Evolutionary conservation across 2,329 filamentous ascomycete species (phyloP), one percentile per base, ranked within the genome.

Genomic region (Pseudogymnoascus sp.): DNA sequence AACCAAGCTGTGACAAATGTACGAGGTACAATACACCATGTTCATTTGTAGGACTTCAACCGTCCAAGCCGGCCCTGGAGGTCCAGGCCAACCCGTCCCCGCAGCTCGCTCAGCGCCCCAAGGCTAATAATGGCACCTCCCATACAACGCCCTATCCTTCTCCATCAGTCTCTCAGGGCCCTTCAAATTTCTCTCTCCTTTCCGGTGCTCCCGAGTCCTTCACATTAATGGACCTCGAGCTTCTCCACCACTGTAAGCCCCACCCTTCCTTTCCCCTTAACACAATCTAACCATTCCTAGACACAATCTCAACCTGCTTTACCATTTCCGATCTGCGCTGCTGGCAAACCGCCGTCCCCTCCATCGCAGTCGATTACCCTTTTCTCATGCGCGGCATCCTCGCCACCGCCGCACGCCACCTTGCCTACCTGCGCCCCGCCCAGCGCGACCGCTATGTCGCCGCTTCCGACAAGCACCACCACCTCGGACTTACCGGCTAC

Each of bases 301-400:
- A 66, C 49, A 65, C 60, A 16, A 65, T 63, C 16, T 53, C 60
- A 21, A 69, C 68, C 11, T 36, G 62, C 43, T 23, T 56, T 14
- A 68, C 66, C 4, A 23, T 69, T 14, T 63, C 62, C 4, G 61
- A 60, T 23, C 37, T 64, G 5, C 31, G 43, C 5, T 42, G 68
- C n/a, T 69, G 63, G 64, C 63, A 66, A 42, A 12, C 63, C 2
- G 61, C 62, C 8, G 23, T 69, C 7, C 67, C 67, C 7, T 36
- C 60, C 28, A 63, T 68, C 3, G 67, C 65, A 14, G 64, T 69
- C 25, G 21, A 31, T 3, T 59, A 68, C 25, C 40, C 53, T 5
- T 69, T 68, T 59, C 62, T 69, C 14, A 61, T 69, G 31, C 65
- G 64, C 59, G 62, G 63, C 5, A 43, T 69, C 11, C 62, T 69